These are phyloP conservation scores for Helotiales sp. DNA, from an alignment of 2,329 filamentous ascomycete species.

Conservation along the genomic window DNA sequence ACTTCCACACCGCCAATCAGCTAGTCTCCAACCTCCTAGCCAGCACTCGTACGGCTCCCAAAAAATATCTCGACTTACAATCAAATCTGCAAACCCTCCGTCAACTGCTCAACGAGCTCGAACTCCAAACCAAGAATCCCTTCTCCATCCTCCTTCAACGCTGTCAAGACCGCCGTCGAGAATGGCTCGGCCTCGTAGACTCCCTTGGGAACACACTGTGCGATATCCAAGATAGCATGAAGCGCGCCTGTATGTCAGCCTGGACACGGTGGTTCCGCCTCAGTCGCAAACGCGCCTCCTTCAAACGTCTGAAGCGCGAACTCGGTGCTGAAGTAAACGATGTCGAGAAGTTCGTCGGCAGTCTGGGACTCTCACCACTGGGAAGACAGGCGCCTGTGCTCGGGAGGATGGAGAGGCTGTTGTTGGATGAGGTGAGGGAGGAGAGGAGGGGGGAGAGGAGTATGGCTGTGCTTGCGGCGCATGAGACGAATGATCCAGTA, in stretches of 20 bases:
- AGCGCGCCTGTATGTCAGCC: background rate
- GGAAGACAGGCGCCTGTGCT: slow-evolving; percentile 7
- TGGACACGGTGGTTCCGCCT: background rate
- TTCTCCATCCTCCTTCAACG: background rate
- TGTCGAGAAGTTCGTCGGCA: slow-evolving; percentile 11
- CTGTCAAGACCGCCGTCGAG: slow-evolving; percentile 14
- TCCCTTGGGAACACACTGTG: slow-evolving; percentile 3
- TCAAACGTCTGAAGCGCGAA: slow-evolving; percentile 6
- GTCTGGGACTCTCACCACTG: slow-evolving; percentile 8
- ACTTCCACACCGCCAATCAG: slow-evolving; percentile 1
- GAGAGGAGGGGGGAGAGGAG: background rate
- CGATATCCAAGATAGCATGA: slow-evolving; percentile 13
- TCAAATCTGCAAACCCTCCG: background rate
- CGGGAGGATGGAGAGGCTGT: slow-evolving; percentile 11
- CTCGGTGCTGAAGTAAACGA: background rate
- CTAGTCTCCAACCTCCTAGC: background rate
- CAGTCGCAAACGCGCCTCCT: background rate
- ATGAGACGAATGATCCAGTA: slow-evolving; percentile 4
- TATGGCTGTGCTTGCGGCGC: background rate
- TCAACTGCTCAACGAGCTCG: slow-evolving; percentile 7
- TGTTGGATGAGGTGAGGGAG: slow-evolving; percentile 5
- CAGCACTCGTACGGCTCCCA: background rate
- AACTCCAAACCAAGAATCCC: slow-evolving; percentile 7
- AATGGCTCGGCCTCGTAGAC: slow-evolving; percentile 12
- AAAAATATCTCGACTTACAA: background rate